phyloP scores from a whole-genome alignment of 2,329 filamentous ascomycete species.

The Penicillium polonicum region DNA sequence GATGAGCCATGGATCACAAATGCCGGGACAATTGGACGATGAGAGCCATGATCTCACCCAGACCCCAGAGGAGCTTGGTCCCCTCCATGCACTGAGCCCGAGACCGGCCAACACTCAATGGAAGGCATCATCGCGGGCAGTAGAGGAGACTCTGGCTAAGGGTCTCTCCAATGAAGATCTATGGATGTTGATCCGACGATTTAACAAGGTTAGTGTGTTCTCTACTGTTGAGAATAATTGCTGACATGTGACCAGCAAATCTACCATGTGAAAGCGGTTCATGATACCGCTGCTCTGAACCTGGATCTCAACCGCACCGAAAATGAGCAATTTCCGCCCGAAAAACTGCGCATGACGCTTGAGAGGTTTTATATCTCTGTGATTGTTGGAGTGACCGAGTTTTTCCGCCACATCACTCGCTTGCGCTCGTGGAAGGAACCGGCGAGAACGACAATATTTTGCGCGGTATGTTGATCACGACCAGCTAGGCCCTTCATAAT shows the following conservation, averaged over 20 bases:
- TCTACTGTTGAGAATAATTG: background rate
- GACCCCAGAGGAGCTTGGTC: constrained; percentile 9
- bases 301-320: constrained; percentile 79
- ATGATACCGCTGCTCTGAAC: constrained; percentile 59
- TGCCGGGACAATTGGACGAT: constrained; percentile 11
- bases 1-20: constrained; percentile 16
- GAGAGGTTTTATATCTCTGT: constrained; percentile 82
- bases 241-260: constrained; percentile 54
- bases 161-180: constrained; percentile 71
- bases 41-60: constrained; percentile 8
- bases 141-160: constrained; percentile 56
- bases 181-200: constrained; percentile 69
- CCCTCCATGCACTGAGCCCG: constrained; percentile 9
- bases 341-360: constrained; percentile 74
- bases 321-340: constrained; percentile 78
- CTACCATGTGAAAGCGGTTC: constrained; percentile 68
- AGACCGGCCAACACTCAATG: constrained; percentile 17
- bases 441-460: constrained; percentile 66
- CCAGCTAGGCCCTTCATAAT: rapidly evolving
- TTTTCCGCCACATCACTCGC: constrained; percentile 71
- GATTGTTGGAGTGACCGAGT: constrained; percentile 63
- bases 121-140: constrained; percentile 18
- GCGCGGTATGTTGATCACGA: constrained; percentile 41
- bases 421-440: constrained; percentile 77
- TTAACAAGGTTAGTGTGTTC: constrained; percentile 62